Conservation (phyloP, 2,329 filamentous ascomycete species). For the Pseudogymnoascus sp. region DNA sequence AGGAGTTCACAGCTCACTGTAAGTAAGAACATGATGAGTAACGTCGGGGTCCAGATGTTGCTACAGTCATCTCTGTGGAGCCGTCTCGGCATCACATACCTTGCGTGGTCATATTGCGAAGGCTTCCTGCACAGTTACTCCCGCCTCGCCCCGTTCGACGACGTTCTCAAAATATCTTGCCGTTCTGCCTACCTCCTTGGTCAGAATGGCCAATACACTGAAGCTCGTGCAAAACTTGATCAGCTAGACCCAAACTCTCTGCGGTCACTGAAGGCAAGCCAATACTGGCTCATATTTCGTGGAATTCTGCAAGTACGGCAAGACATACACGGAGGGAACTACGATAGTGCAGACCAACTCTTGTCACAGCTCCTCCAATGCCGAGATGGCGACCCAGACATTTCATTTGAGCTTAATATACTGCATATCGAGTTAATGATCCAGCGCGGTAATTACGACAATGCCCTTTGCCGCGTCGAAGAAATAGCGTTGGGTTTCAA, state of each 20-base stretch:
- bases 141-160: constrained; percentile 59
- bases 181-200: constrained; percentile 59
- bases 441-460: constrained; percentile 41
- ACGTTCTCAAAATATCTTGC: constrained; percentile 66
- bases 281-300: constrained; percentile 61
- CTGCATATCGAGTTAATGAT: constrained; percentile 51
- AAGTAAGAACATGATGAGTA: constrained; percentile 63
- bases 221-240: constrained; percentile 54
- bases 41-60: constrained; percentile 66
- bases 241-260: constrained; percentile 51
- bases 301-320: constrained; percentile 57
- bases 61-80: constrained; percentile 67
- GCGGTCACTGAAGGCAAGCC: constrained; percentile 67
- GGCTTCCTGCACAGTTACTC: constrained; percentile 68
- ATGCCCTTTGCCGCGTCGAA: constrained; percentile 47
- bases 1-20: constrained; percentile 75
- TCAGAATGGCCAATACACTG: constrained; percentile 60
- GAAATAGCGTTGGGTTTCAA: constrained; percentile 40
- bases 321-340: constrained; percentile 51
- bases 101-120: constrained; percentile 56
- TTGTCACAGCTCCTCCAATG: constrained; percentile 44
- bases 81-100: constrained; percentile 54
- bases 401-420: constrained; percentile 49
- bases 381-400: constrained; percentile 39
- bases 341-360: constrained; percentile 46